Evolutionary conservation across 163 green algal genomes (phyloP).

Genomic region (Volvox carteri): DNA sequence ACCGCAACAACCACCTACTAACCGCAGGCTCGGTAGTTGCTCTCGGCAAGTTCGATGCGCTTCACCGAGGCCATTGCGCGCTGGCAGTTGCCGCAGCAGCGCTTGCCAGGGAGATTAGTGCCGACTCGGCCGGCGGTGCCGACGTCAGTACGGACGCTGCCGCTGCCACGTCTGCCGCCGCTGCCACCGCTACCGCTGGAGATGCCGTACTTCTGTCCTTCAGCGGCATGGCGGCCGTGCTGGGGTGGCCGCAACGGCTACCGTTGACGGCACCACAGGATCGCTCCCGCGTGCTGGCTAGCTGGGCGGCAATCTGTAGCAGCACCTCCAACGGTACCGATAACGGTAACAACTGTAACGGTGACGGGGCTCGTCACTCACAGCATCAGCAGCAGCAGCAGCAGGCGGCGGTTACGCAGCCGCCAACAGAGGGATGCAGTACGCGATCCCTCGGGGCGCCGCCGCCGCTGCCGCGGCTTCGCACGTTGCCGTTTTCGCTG

Average conservation of each 20-base stretch:
- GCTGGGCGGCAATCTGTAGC: constrained; percentile 74
- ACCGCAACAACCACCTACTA: neutral
- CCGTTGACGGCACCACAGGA: constrained; percentile 89
- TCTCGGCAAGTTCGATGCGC: constrained; percentile 97
- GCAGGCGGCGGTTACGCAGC: too few relatives aligned
- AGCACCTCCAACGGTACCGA: neutral
- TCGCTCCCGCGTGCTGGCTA: constrained; percentile 80
- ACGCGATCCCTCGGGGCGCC: neutral
- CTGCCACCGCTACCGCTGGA: constrained; percentile 59
- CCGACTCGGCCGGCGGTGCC: neutral
- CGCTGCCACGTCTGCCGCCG: too few relatives aligned
- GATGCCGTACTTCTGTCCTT: constrained; percentile 91
- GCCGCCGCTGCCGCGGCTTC: constrained; percentile 70
- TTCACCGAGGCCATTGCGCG: constrained; percentile 91
- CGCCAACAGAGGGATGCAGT: neutral
- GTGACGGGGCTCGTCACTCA: neutral
- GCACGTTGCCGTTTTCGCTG: constrained; percentile 88
- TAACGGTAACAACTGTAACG: constrained; percentile 55
- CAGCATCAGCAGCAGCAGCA: constrained; percentile 17
- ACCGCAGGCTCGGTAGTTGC: constrained; percentile 75
- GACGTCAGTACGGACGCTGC: neutral
- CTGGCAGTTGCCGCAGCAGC: constrained; percentile 65
- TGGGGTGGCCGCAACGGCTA: constrained; percentile 85
- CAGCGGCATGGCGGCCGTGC: constrained; percentile 92
- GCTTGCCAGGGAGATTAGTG: neutral